A percentile compares a stretch with the other conserved stretches of the same genome.
phyloP scores from a whole-genome alignment of 768 basidiomycete species.

The Podaxis sp. region DNA sequence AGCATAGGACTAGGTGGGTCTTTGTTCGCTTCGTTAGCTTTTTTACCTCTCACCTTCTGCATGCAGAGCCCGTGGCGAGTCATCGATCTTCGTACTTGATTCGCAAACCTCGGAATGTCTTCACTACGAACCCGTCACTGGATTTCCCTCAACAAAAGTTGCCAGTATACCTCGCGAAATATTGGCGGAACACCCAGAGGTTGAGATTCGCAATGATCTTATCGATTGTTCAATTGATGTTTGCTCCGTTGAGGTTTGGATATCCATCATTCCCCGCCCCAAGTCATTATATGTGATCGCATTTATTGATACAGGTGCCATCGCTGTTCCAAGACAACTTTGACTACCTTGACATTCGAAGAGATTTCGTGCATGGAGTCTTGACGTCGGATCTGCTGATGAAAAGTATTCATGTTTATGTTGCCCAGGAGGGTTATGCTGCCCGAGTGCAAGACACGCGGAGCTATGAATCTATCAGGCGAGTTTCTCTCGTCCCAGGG shows the following conservation, averaged over 20 bases:
- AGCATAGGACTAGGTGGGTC: slow-evolving; percentile 70
- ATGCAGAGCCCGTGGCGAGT: slow-evolving; percentile 65
- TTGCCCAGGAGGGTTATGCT: slow-evolving; percentile 87
- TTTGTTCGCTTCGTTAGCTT: neutral
- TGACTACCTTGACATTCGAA: slow-evolving; percentile 89
- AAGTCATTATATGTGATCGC: neutral
- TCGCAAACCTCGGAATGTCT: slow-evolving; percentile 75
- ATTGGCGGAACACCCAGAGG: slow-evolving; percentile 66
- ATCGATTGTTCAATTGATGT: slow-evolving; percentile 90
- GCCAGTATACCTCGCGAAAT: slow-evolving; percentile 78
- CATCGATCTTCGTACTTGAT: slow-evolving; percentile 77
- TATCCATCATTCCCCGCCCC: neutral
- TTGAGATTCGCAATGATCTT: slow-evolving; percentile 86
- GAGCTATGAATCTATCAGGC: slow-evolving; percentile 91
- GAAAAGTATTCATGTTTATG: slow-evolving; percentile 91
- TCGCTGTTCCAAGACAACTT: slow-evolving; percentile 99
- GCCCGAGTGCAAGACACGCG: slow-evolving; percentile 91
- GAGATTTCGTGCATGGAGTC: slow-evolving; percentile 93
- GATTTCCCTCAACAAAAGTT: slow-evolving; percentile 61
- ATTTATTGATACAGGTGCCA: slow-evolving; percentile 60
- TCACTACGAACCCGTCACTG: slow-evolving; percentile 78
- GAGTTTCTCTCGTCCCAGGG: slow-evolving; percentile 12
- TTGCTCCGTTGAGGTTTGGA: slow-evolving; percentile 84
- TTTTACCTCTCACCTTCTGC: slow-evolving; percentile 11
- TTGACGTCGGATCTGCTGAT: slow-evolving; percentile 92